These are phyloP conservation scores for Botrytis fabae DNA, from an alignment of 2,329 filamentous ascomycete genomes.

Conservation along the genomic window DNA sequence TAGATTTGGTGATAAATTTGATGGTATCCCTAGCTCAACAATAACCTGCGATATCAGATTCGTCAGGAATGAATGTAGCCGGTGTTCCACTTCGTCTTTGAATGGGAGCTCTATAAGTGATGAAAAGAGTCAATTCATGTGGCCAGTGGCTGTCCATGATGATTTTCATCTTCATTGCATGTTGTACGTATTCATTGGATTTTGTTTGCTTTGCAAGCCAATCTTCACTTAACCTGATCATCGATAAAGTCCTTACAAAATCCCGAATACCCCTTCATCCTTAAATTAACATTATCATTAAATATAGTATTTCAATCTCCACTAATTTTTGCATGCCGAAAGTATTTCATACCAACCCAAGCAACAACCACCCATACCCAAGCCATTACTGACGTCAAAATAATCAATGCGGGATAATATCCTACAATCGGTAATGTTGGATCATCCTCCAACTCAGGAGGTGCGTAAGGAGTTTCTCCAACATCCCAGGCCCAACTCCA, in stretches of 20 bases:
- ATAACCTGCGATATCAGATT: background rate
- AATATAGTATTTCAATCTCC: conserved; percentile 37
- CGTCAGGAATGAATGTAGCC: background rate
- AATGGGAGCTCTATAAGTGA: background rate
- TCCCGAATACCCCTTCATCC: conserved; percentile 1
- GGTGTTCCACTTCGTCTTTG: too few species aligned
- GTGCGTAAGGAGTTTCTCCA: conserved; percentile 91
- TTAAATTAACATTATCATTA: conserved; percentile 22
- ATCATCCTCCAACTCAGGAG: conserved; percentile 93
- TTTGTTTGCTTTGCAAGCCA: background rate
- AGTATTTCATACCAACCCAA: conserved; percentile 99
- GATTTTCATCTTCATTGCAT: background rate
- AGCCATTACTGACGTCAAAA: conserved; percentile 91
- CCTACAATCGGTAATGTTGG: conserved; percentile 92
- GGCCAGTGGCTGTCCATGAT: background rate
- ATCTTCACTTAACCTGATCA: background rate
- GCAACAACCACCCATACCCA: conserved; percentile 99
- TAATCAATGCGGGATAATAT: conserved; percentile 93
- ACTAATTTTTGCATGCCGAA: conserved; percentile 88
- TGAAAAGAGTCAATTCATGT: background rate
- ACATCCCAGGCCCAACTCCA: conserved; percentile 99
- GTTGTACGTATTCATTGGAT: background rate
- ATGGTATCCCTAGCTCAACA: background rate
- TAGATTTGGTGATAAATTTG: background rate
- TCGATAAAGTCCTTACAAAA: background rate